Base-by-base conservation (phyloP, 73 alveolate genomes). In the Chromera velia region DNA sequence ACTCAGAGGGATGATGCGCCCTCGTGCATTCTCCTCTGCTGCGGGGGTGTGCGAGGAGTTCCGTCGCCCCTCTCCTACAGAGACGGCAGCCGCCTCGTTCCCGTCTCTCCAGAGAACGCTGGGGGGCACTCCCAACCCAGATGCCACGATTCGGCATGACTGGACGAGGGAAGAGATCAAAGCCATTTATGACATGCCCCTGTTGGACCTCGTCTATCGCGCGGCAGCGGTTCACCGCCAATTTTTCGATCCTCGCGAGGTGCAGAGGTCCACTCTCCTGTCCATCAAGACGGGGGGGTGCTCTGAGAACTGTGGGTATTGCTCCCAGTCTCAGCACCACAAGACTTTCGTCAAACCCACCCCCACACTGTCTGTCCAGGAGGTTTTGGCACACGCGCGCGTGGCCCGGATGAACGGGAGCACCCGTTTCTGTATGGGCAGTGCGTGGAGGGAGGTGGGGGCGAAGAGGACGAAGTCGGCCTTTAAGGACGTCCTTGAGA, bases 221-320 rank as follows among this genome's bases (percentile, higher is more conserved):
- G 83, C 83, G 19, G 83, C 83, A n/a, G 17, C 69, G 1, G 83
- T 76, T 29, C 83, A 76, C 70, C 67, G 83, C 0, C 33, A 40
- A 19, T 65, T 27, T 33, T 76, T 76, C 55, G 65, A 76, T 33
- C 65, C 74, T 26, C 74, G 74, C 30, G 74, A 68, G 74, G 46
- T 31, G 46, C 48, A 31, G 74, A 45, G 32, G 74, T 68, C 48
- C 64, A 76, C 83, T 70, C 28, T 76, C 55, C 65, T 76, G 48
- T 76, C 83, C 40, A 76, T 76, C 49, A 76, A 76, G 70, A 76
- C 83, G 9, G 83, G 83, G n/a, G 83, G 83, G 33, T 76, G 83
- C 40, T 74, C 76, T 0, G 83, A 76, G 27, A 76, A 76, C 63
- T 76, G 83, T 32, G 68, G 83, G 63, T 76, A 76, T 55, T 76